phyloP scores from a whole-genome alignment of 2,329 filamentous ascomycete genomes.

The Colletotrichum paranaense region DNA sequence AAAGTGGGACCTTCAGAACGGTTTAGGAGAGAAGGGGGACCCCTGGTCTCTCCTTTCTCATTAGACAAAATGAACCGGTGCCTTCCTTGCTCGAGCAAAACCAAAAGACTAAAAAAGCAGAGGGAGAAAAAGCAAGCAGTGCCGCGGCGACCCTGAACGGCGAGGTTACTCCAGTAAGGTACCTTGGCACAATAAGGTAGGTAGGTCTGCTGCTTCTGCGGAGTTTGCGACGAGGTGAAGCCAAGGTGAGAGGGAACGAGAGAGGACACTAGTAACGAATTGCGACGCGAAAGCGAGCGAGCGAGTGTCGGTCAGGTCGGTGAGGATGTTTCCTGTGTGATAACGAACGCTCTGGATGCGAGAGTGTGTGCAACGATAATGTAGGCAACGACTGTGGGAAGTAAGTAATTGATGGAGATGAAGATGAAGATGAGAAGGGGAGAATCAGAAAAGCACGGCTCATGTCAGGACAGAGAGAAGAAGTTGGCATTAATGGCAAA shows the following conservation, averaged over 20 bases:
- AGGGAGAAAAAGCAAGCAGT: neutral
- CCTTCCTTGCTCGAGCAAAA: conserved; percentile 21
- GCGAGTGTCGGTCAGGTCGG: conserved; percentile 16
- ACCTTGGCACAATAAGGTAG: no score
- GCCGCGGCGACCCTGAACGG: neutral
- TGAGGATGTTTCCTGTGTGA: neutral
- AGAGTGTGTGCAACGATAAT: conserved; percentile 1
- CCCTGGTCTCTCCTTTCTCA: conserved; percentile 33
- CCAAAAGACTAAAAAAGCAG: conserved; percentile 18
- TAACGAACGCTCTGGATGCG: conserved; percentile 1
- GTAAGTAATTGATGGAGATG: neutral
- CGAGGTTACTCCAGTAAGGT: no score
- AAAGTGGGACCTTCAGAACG: conserved; percentile 24
- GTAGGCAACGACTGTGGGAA: neutral
- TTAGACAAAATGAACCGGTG: conserved; percentile 3
- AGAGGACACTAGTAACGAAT: neutral
- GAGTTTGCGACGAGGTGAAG: neutral
- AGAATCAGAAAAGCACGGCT: neutral
- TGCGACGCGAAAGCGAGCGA: conserved; percentile 22
- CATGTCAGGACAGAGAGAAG: neutral
- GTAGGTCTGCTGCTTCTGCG: neutral
- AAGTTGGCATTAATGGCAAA: conserved; percentile 18
- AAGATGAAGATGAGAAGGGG: neutral
- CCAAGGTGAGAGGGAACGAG: neutral
- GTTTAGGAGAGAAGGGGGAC: conserved; percentile 30